A percentile compares a stretch with the other conserved stretches of the same genome.
Conservation (phyloP, 768 basidiomycete genomes). For the Kwoniella europaea region DNA sequence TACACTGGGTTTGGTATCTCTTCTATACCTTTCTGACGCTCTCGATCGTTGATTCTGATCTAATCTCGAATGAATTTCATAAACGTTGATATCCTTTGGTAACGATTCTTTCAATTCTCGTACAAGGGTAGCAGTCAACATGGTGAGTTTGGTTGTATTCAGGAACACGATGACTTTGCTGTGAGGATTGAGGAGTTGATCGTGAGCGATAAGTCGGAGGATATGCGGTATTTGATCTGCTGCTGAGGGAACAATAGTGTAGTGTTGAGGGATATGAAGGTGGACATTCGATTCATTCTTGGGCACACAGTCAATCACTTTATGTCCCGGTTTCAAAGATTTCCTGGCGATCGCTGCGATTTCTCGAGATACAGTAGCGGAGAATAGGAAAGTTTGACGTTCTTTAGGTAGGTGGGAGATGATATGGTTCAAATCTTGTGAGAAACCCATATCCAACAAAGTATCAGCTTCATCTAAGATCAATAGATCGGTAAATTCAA, state of each 20-base stretch:
- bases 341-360: slow-evolving; percentile 73
- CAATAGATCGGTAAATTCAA: slow-evolving; percentile 69
- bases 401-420: slow-evolving; percentile 67
- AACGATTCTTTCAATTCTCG: slow-evolving; percentile 66
- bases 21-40: slow-evolving; percentile 69
- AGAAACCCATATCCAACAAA: slow-evolving; percentile 89
- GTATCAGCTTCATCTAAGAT: slow-evolving; percentile 93
- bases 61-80: slow-evolving; percentile 83
- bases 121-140: slow-evolving; percentile 72
- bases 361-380: slow-evolving; percentile 76
- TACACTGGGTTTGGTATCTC: slow-evolving; percentile 65
- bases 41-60: slow-evolving; percentile 66
- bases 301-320: slow-evolving; percentile 74
- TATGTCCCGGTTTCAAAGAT: slow-evolving; percentile 67
- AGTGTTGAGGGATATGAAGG: slow-evolving; percentile 79
- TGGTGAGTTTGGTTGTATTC: slow-evolving; percentile 81
- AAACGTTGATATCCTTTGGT: slow-evolving; percentile 64
- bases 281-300: slow-evolving; percentile 67
- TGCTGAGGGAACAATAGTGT: slow-evolving; percentile 72
- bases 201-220: slow-evolving; percentile 79
- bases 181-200: slow-evolving; percentile 73
- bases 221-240: slow-evolving; percentile 77
- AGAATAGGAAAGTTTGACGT: slow-evolving; percentile 91
- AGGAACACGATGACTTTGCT: slow-evolving; percentile 84
- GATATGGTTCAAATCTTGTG: slow-evolving; percentile 80